Conservation (phyloP, 805 yeast genomes). For the Candida nitratophila region DNA sequence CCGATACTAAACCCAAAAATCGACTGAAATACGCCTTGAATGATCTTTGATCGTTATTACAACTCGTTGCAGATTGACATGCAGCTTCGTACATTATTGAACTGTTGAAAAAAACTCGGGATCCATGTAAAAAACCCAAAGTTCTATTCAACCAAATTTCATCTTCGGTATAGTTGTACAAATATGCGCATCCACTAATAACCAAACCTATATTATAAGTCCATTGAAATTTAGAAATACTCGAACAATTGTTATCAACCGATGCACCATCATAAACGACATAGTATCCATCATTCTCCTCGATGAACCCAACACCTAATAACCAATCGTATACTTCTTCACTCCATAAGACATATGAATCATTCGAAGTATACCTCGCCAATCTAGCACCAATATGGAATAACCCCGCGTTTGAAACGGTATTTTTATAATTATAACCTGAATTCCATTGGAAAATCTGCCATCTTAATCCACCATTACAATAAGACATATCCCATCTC, state of each 20-base stretch:
- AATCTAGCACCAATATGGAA: conserved; percentile 84
- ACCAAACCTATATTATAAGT: conserved; percentile 79
- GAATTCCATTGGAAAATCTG: conserved; percentile 92
- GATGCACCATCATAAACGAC: conserved; percentile 66
- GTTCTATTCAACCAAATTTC: conserved; percentile 62
- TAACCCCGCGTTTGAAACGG: conserved; percentile 82
- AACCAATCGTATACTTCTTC: conserved; percentile 80
- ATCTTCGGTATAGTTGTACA: conserved; percentile 67
- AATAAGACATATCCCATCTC: conserved; percentile 72
- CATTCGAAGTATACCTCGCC: conserved; percentile 75
- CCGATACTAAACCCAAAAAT: conserved; percentile 67
- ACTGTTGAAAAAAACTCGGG: conserved; percentile 51
- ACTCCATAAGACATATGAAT: conserved; percentile 67
- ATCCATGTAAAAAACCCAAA: conserved; percentile 44
- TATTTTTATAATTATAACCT: conserved; percentile 89
- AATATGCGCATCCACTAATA: conserved; percentile 72
- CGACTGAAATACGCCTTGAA: conserved; percentile 81
- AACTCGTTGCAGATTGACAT: conserved; percentile 57
- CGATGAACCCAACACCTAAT: conserved; percentile 42
- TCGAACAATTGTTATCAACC: conserved; percentile 52
- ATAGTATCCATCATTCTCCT: conserved; percentile 30
- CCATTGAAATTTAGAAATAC: conserved; percentile 62
- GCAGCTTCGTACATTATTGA: conserved; percentile 73
- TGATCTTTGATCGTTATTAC: conserved; percentile 84
- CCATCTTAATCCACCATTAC: conserved; percentile 94